These are phyloP conservation scores for Rhizopogon roseolus DNA, from an alignment of 768 basidiomycete species.

Conservation along the genomic window DNA sequence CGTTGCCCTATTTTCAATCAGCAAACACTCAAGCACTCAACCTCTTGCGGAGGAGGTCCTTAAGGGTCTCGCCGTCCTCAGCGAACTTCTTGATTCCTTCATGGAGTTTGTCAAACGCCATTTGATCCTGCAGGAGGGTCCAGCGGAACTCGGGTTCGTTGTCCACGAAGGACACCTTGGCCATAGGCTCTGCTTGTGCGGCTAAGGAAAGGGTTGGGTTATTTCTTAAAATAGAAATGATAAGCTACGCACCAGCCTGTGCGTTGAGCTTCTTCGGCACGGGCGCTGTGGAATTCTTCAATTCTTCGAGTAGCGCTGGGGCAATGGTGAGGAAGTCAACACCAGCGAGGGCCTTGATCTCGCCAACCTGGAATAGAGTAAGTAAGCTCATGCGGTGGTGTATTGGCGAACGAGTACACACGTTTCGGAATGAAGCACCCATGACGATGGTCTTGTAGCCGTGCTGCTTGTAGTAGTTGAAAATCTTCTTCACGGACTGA, in stretches of 20 bases:
- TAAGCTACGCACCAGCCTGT: constrained; percentile 31
- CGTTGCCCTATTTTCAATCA: neutral
- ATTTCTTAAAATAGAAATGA: neutral
- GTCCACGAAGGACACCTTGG: constrained; percentile 83
- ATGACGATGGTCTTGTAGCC: constrained; percentile 99
- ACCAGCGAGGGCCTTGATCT: constrained; percentile 93
- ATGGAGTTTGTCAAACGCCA: constrained; percentile 99
- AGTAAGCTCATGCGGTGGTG: neutral
- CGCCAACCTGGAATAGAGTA: constrained; percentile 53
- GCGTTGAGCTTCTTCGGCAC: constrained; percentile 87
- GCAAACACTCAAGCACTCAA: constrained; percentile 24
- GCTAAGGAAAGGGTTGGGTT: constrained; percentile 26
- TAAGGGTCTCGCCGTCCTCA: constrained; percentile 89
- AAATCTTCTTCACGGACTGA: constrained; percentile 92
- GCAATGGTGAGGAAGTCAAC: constrained; percentile 98
- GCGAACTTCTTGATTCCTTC: constrained; percentile 99
- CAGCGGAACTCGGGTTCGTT: constrained; percentile 97
- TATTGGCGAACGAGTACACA: constrained; percentile 32
- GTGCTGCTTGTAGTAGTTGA: constrained; percentile 99
- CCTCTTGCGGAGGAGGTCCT: constrained; percentile 71
- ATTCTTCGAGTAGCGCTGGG: constrained; percentile 86
- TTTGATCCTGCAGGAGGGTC: constrained; percentile 85
- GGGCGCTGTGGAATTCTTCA: constrained; percentile 70
- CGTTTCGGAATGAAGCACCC: constrained; percentile 99
- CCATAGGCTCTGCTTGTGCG: constrained; percentile 51